Conservation (phyloP, 2,329 filamentous ascomycete genomes). For the Coniochaeta sp. region DNA sequence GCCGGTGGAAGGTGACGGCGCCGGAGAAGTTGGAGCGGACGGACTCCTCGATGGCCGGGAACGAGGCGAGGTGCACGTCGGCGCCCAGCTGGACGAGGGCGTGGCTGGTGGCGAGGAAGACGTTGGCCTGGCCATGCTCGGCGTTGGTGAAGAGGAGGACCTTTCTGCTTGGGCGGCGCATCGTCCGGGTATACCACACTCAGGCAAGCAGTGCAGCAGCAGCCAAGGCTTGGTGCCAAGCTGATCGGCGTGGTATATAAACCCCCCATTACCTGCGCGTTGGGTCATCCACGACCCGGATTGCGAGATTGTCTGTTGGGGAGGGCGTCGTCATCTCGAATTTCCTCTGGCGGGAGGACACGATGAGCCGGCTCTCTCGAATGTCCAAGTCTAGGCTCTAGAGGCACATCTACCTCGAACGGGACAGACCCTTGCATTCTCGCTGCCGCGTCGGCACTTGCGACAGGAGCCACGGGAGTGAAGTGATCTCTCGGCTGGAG, state of each 20-base stretch:
- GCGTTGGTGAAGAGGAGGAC: conserved; percentile 14
- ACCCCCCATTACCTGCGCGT: background rate
- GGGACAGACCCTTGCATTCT: background rate
- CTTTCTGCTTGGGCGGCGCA: background rate
- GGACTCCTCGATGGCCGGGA: conserved; percentile 23
- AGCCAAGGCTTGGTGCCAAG: background rate
- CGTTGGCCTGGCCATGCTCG: conserved; percentile 16
- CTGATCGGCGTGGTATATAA: background rate
- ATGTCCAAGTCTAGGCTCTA: background rate
- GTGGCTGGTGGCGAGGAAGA: conserved; percentile 13
- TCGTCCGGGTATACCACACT: background rate
- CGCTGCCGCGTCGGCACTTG: no score
- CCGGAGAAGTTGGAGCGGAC: conserved; percentile 16
- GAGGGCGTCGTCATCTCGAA: background rate
- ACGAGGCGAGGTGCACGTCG: conserved; percentile 28
- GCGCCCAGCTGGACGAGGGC: conserved; percentile 8
- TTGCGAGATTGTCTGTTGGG: background rate
- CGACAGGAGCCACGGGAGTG: no score
- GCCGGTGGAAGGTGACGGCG: conserved; percentile 18
- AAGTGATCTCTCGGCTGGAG: no score
- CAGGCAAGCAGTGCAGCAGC: background rate
- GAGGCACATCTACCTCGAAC: background rate
- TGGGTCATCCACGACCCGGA: background rate
- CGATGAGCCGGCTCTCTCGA: background rate
- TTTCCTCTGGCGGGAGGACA: background rate